Base-by-base conservation (phyloP, 768 basidiomycete species). In the Clathrus columnatus region DNA sequence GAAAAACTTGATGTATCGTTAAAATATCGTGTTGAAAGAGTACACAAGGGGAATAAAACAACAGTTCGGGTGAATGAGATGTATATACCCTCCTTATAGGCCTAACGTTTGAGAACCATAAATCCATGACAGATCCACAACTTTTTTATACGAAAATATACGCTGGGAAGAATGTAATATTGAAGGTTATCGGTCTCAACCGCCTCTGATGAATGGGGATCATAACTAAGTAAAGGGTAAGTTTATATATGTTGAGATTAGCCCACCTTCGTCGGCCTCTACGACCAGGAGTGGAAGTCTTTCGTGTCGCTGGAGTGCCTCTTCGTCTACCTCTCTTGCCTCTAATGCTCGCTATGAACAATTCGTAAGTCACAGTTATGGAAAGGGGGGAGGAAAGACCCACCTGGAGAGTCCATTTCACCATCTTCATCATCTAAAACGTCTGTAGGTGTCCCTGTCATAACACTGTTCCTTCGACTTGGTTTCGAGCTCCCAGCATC, bases 371-470 rank as follows among this genome's bases (percentile, higher is more conserved):
- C 17, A 47, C 26, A 7, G 21, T 18, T 14, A 47, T 3, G 7
- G n/a, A 26, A 18, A 50, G 16, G 26, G n/a, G 49, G 4, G 8
- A 27, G 18, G 48, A 30, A 27, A 41, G 18, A 17, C 42, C 17
- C 41, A 54, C 51, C 44, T 5, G 50, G 57, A 11, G 45, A 52
- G 24, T 27, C 58, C 17, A 84, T 85, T 10, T 66, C 67, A 50
- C 78, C 79, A 7, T 85, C 86, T 32, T 87, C 87, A 43, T 85
- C 85, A 48, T 85, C 84, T 5, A 84, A 85, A 8, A 82, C 82
- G 7, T 64, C 78, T 2, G 62, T 79, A 61, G 89, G 87, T 3
- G 87, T 86, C 26, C 79, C 85, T 1, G 86, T 87, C 17, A 81
- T 74, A 28, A 81, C 75, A 59, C 85, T 87, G 29, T 80, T 83